Evolutionary conservation across 2,329 filamentous ascomycete species (phyloP).

Genomic region (Paecilomyces formosus): DNA sequence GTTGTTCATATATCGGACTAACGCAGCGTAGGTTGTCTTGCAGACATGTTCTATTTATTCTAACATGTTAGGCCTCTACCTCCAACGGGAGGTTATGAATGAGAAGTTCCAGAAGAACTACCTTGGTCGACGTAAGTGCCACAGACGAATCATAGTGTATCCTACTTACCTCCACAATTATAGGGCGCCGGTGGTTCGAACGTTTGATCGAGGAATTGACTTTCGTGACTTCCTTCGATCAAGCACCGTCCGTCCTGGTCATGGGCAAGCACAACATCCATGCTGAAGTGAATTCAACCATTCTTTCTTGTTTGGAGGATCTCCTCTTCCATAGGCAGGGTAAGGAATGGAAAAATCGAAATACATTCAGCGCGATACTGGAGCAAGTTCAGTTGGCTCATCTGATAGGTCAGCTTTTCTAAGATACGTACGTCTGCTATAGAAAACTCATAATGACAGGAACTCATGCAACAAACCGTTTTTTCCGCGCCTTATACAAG

Average conservation of each 20-base stretch:
- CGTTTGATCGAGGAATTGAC: not conserved
- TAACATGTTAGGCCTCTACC: not conserved
- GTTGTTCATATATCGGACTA: not conserved
- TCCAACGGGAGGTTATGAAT: not conserved
- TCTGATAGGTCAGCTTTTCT: not conserved
- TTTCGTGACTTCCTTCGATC: not conserved
- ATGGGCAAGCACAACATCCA: not conserved
- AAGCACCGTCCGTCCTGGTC: not conserved
- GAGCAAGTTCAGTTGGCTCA: not conserved
- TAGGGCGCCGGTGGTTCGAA: not conserved
- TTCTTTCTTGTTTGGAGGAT: not conserved
- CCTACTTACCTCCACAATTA: not conserved
- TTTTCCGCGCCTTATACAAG: not conserved
- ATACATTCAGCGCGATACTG: not conserved
- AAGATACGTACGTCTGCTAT: not conserved
- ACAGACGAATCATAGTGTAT: not conserved
- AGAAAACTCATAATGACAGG: not conserved
- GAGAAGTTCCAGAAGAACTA: not conserved
- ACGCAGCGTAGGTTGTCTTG: not conserved
- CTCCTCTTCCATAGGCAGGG: not conserved
- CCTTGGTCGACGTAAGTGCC: not conserved
- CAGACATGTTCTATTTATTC: not conserved
- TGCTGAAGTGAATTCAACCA: not conserved
- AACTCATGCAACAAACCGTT: not conserved
- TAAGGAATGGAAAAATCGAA: not conserved